These are phyloP conservation scores for Lactifluus volemus DNA, from an alignment of 768 basidiomycete genomes.

Conservation along the genomic window DNA sequence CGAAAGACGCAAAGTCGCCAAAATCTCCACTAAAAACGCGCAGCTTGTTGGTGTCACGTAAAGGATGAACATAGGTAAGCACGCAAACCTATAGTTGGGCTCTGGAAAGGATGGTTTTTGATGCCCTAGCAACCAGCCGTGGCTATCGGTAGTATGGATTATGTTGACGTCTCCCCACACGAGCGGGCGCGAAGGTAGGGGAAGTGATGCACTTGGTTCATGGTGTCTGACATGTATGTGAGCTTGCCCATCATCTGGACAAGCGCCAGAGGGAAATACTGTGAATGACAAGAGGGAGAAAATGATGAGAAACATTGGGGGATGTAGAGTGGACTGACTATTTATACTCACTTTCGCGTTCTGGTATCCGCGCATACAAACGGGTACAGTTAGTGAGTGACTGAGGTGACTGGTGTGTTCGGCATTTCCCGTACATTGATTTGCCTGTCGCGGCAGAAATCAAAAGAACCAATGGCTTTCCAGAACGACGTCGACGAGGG, in stretches of 20 bases:
- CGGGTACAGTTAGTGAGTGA: too few relatives aligned
- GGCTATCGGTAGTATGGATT: conserved; percentile 78
- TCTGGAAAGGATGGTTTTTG: conserved; percentile 66
- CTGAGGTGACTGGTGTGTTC: too few relatives aligned
- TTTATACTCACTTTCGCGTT: too few relatives aligned
- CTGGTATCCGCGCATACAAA: too few relatives aligned
- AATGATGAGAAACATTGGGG: too few relatives aligned
- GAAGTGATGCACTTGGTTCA: conserved; percentile 34
- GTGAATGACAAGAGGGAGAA: conserved; percentile 1
- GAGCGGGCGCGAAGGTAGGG: conserved; percentile 55
- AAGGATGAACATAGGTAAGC: too few relatives aligned
- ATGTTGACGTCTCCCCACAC: conserved; percentile 89
- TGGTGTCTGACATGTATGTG: conserved; percentile 31
- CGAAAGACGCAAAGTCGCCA: conserved; percentile 86
- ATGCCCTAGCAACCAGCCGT: conserved; percentile 80
- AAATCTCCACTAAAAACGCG: conserved; percentile 40
- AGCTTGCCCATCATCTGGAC: conserved; percentile 13
- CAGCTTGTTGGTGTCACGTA: neutral
- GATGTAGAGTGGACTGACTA: too few relatives aligned
- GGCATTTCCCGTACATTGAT: too few relatives aligned
- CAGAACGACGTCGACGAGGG: conserved; percentile 8
- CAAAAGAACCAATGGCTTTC: conserved; percentile 8
- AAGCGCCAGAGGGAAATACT: conserved; percentile 4
- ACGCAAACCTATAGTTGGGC: conserved; percentile 55
- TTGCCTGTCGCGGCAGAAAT: neutral